These are phyloP conservation scores for Rhipidocladum racemiflorum DNA, from an alignment of 176 grass and related monocot genomes.

Conservation along the genomic window DNA sequence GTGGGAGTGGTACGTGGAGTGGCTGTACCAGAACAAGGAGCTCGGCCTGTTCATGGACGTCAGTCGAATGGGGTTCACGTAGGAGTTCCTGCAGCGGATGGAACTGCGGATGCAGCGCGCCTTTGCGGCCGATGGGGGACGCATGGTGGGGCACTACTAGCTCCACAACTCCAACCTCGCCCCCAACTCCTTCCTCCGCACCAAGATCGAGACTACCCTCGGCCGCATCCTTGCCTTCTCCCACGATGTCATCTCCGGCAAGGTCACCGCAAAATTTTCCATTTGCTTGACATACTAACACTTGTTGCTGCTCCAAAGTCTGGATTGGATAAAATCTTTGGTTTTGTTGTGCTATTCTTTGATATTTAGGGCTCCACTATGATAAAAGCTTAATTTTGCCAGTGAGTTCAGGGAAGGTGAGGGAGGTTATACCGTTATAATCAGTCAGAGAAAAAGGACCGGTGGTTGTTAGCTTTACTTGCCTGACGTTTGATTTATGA, in stretches of 20 bases:
- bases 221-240: constrained; percentile 77
- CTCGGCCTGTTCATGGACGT: constrained; percentile 91
- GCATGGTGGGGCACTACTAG: constrained; percentile 98
- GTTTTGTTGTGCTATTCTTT: neutral
- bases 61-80: constrained; percentile 90
- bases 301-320: neutral
- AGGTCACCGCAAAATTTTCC: constrained; percentile 36
- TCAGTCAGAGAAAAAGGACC: neutral
- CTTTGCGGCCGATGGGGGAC: constrained; percentile 66
- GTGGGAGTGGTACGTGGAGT: constrained; percentile 84
- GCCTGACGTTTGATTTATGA: no score
- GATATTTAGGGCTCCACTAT: neutral
- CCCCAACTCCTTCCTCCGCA: constrained; percentile 65
- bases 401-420: neutral
- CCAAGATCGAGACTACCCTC: constrained; percentile 76
- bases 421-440: neutral
- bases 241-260: constrained; percentile 68
- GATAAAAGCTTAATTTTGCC: neutral
- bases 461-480: neutral
- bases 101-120: constrained; percentile 70
- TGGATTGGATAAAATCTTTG: neutral
- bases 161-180: constrained; percentile 68
- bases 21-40: constrained; percentile 99
- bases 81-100: constrained; percentile 76
- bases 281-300: no score